Conservation (phyloP, 1,139 yeast species). For the Pichia sp. region DNA sequence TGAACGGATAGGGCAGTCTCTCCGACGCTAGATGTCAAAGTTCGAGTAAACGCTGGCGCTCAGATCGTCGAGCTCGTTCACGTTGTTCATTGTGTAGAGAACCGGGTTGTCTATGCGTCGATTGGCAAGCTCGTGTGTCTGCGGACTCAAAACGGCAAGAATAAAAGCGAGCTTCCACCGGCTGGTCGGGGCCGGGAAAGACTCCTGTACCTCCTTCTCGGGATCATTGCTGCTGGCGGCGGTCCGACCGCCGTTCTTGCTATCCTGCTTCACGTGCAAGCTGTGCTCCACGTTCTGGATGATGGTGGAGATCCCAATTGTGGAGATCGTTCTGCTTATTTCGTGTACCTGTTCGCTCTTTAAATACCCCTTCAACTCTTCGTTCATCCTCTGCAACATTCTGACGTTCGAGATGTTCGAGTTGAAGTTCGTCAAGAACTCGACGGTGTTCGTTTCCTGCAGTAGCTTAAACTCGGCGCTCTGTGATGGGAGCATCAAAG, state of each 20-base stretch:
- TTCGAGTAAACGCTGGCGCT: conserved; percentile 90
- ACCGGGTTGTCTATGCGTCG: conserved; percentile 45
- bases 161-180: conserved; percentile 58
- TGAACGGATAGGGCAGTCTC: no score
- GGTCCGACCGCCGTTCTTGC: not conserved
- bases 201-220: not conserved
- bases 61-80: conserved; percentile 74
- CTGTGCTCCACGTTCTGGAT: conserved; percentile 35
- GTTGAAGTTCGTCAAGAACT: conserved; percentile 29
- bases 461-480: conserved; percentile 35
- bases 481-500: conserved; percentile 37
- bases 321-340: conserved; percentile 39
- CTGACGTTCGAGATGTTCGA: conserved; percentile 25
- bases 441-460: conserved; percentile 38
- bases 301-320: conserved; percentile 44
- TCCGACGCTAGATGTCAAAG: conserved; percentile 36
- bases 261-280: conserved; percentile 6
- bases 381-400: conserved; percentile 34
- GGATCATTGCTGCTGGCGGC: not conserved
- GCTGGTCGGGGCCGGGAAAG: not conserved
- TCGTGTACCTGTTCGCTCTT: conserved; percentile 32
- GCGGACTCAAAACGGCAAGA: conserved; percentile 64
- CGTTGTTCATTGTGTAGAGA: conserved; percentile 44
- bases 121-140: conserved; percentile 53
- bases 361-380: conserved; percentile 50